Evolutionary conservation across 2,329 filamentous ascomycete species (phyloP), one percentile per base, ranked within the genome.

Genomic region (Xylariaceae sp.): DNA sequence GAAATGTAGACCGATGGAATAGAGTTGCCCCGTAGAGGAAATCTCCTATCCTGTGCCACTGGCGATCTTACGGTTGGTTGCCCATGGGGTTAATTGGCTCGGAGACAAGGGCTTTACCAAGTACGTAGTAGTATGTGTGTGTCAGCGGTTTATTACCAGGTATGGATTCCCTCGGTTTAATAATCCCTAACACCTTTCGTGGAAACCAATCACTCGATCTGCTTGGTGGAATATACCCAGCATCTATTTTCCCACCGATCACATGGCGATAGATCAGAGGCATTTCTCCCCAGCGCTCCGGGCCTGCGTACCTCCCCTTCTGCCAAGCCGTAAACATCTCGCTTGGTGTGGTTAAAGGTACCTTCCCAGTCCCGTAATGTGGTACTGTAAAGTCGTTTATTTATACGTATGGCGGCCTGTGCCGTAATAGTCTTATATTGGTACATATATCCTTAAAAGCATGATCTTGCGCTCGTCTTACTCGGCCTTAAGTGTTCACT

Each of bases 151-250:
- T 16, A 40, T 20, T 32, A 16, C 43, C 46, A 50, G 26, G 23
- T 48, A 43, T 57, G 52, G 56, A 44, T 56, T 41, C 20, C 23
- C 46, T 60, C 60, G 54, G 57, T 46, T 43, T 14, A 57, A 54
- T 48, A 20, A 53, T 12, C 49, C 50, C 54, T 44, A 56, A 18
- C 29, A 29, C 48, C 52, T 48, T 57, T 57, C 20, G 44, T 43
- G 44, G 50, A 60, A 40, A 26, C 18, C 44, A 26, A 48, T 29
- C 16, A n/a, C 44, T 32, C 26, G 37, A 29, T 57, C 50, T 60
- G 55, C 41, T 60, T 65, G 63, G 63, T 64, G 63, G 63, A 64
- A 59, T 53, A 43, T 44, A 26, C 50, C 37, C 41, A 56, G 40
- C 41, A 10, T 14, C 10, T 20, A 52, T 56, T 55, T 37, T 65